These are phyloP conservation scores for Paracoccidioides lutzii DNA, from an alignment of 2,329 filamentous ascomycete genomes.

Conservation along the genomic window DNA sequence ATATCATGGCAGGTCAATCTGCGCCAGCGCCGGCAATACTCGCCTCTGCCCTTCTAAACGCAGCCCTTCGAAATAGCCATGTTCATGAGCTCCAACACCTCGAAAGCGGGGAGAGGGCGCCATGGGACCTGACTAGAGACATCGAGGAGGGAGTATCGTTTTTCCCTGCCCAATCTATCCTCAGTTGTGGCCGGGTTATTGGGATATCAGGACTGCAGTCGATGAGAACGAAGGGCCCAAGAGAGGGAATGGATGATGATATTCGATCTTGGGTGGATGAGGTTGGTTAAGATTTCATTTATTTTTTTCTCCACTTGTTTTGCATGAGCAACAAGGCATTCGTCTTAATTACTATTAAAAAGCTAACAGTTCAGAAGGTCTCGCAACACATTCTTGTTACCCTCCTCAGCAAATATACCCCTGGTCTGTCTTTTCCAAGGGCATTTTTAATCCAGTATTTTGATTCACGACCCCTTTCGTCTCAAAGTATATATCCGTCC, in stretches of 20 bases:
- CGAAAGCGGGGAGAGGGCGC: background rate
- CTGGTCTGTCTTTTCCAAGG: background rate
- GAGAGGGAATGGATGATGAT: background rate
- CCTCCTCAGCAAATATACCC: background rate
- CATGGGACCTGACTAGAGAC: slow-evolving; percentile 4
- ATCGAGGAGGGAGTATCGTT: slow-evolving; percentile 4
- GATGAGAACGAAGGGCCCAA: background rate
- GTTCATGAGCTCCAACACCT: background rate
- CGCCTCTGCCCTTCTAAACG: slow-evolving; percentile 7
- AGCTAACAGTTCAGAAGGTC: background rate
- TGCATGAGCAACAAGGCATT: background rate
- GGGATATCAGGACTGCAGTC: slow-evolving; percentile 8
- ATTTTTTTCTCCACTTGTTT: no score
- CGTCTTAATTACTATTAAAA: background rate
- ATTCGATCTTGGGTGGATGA: slow-evolving; percentile 1
- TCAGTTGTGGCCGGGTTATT: slow-evolving; percentile 7
- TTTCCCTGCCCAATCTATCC: slow-evolving; percentile 3
- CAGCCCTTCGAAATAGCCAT: background rate
- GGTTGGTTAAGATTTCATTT: background rate
- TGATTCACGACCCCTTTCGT: slow-evolving; percentile 2
- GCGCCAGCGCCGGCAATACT: slow-evolving; percentile 7
- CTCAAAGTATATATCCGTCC: slow-evolving; percentile 1
- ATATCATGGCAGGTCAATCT: background rate
- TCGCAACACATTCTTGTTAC: background rate
- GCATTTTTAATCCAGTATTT: slow-evolving; percentile 11